phyloP scores from a whole-genome alignment of 2,329 filamentous ascomycete genomes.

The Cercospora sojina region DNA sequence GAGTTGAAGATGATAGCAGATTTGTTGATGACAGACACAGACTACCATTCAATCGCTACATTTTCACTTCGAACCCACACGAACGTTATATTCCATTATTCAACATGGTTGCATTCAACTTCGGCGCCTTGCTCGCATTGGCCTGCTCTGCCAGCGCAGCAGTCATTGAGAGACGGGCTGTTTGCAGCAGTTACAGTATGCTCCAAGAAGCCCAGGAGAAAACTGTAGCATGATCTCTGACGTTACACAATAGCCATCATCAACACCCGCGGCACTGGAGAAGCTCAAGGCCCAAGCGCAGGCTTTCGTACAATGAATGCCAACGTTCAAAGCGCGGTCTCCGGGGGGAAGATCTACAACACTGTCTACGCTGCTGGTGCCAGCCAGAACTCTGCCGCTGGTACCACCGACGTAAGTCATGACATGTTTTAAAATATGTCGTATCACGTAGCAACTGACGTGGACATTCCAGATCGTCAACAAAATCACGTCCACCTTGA shows the following conservation, averaged over 20 bases:
- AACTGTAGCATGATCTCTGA: neutral
- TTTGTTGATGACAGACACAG: neutral
- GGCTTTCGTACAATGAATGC: slow-evolving; percentile 41
- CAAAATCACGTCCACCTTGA: slow-evolving; percentile 34
- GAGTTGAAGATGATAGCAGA: neutral
- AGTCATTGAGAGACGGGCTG: slow-evolving; percentile 15
- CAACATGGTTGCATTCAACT: slow-evolving; percentile 5
- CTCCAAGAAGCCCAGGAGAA: neutral
- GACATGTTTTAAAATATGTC: neutral
- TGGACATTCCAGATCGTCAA: slow-evolving; percentile 33
- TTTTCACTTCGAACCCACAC: neutral
- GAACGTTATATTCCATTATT: neutral
- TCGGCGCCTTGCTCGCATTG: slow-evolving; percentile 5
- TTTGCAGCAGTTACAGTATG: slow-evolving; percentile 21
- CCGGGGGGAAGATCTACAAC: slow-evolving; percentile 39
- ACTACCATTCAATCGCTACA: neutral
- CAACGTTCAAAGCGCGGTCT: slow-evolving; percentile 30
- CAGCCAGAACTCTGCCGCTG: slow-evolving; percentile 33
- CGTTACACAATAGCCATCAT: slow-evolving; percentile 24
- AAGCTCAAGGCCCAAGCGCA: slow-evolving; percentile 28
- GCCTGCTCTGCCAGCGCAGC: slow-evolving; percentile 12
- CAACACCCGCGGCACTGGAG: slow-evolving; percentile 33
- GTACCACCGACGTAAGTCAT: slow-evolving; percentile 32
- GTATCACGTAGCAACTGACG: neutral
- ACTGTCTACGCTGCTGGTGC: slow-evolving; percentile 38